These are phyloP conservation scores for Penicillium coffeae DNA, from an alignment of 495 filamentous ascomycete genomes.

Conservation along the genomic window DNA sequence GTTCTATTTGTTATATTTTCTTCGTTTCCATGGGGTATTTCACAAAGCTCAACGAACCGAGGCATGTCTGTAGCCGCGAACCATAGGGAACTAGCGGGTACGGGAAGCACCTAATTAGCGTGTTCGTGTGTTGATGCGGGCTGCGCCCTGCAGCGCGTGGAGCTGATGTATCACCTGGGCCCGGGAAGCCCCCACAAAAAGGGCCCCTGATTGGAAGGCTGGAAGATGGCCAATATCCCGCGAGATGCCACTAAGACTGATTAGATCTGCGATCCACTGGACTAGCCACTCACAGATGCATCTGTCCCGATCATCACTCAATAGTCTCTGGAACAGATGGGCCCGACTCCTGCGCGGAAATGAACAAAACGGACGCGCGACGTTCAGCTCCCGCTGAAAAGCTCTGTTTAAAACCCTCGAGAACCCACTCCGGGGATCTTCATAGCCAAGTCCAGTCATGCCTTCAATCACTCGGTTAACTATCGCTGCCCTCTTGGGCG, in stretches of 20 bases:
- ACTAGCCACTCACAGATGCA: slow-evolving; percentile 11
- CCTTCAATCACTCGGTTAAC: slow-evolving; percentile 13
- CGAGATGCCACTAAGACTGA: background rate
- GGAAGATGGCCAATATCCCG: too few relatives aligned
- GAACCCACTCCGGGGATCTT: too few relatives aligned
- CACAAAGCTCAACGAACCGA: too few relatives aligned
- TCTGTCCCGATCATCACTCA: slow-evolving; percentile 11
- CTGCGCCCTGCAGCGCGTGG: too few relatives aligned
- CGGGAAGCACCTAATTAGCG: too few relatives aligned
- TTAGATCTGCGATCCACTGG: slow-evolving; percentile 1
- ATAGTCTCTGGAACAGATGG: slow-evolving; percentile 22
- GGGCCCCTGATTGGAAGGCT: too few relatives aligned
- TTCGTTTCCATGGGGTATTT: too few relatives aligned
- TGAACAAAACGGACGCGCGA: slow-evolving; percentile 8
- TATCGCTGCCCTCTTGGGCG: slow-evolving; percentile 13
- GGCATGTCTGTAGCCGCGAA: too few relatives aligned
- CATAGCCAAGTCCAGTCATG: slow-evolving; percentile 5
- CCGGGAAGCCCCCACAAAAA: background rate
- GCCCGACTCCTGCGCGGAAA: slow-evolving; percentile 10
- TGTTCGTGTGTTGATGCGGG: too few relatives aligned
- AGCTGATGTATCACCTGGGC: slow-evolving; percentile 6
- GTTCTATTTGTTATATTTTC: too few relatives aligned
- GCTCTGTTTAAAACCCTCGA: background rate
- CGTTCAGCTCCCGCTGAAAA: background rate
- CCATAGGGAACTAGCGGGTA: too few relatives aligned